Base-by-base conservation (phyloP, 2,329 filamentous ascomycete genomes). In the Neonectria magnoliae region DNA sequence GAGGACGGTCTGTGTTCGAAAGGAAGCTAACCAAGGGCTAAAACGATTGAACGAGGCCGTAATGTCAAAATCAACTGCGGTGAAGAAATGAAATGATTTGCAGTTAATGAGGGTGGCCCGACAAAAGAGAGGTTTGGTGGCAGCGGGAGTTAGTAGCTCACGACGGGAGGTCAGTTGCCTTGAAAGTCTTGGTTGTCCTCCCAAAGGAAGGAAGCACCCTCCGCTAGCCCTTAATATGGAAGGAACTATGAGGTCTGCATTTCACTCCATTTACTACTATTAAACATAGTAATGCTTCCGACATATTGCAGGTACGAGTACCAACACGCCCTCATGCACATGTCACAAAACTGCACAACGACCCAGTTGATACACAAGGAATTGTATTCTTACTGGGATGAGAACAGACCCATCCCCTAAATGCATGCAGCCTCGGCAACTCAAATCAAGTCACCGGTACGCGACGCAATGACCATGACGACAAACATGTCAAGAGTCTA, bases 401-500 rank as follows among this genome's bases (percentile, higher is more conserved):
- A 45, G 47, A 58, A 41, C 33, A 20, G 29, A 25, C 50, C 36
- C 44, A 18, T 51, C 52, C 45, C 47, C 16, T 60, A 56, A 62
- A 61, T 59, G 64, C 59, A 61, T 60, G 29, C 48, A 57, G 33
- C 48, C 57, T 53, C 41, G 8, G 33, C 53, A 63, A 48, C 62
- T 33, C 54, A 57, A 50, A 42, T 61, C 59, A 70, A 70, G 62
- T 42, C 60, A 64, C 61, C 65, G 61, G 44, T 53, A 60, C 66
- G 60, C 45, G 64, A 55, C 53, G 18, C 53, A 51, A 51, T 42
- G 33, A 55, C 63, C 45, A 54, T 47, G 55, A 71, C 55, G 51
- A 72, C 60, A 65, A 62, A 63, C 65, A 62, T 70, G 60, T 60
- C 60, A 61, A 48, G 31, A 53, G 64, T 68, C 60, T 58, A 65